Conservation (phyloP, 2,329 filamentous ascomycete species). For the Aciculosporium take region DNA sequence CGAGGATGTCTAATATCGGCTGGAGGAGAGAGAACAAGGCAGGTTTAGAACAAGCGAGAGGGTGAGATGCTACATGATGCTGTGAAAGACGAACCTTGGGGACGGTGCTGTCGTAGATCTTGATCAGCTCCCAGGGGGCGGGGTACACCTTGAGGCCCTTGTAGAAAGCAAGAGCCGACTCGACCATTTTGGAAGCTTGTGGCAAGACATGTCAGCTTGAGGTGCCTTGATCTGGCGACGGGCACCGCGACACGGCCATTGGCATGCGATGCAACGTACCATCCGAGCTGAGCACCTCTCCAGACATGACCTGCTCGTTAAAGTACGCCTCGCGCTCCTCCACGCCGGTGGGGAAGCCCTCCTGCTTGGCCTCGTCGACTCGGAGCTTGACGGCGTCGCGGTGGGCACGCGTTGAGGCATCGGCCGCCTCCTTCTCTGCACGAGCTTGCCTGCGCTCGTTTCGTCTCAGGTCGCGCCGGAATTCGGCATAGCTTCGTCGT, state of each 20-base stretch:
- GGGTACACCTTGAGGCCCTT: conserved; percentile 98
- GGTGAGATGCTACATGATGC: too few species aligned
- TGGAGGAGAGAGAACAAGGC: conserved; percentile 19
- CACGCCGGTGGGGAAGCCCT: conserved; percentile 79
- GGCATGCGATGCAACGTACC: conserved; percentile 41
- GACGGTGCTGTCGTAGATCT: conserved; percentile 97
- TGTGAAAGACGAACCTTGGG: conserved; percentile 52
- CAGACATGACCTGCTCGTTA: conserved; percentile 84
- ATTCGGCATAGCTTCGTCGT: conserved; percentile 48
- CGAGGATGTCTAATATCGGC: conserved; percentile 88
- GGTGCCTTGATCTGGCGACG: too few species aligned
- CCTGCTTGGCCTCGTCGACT: conserved; percentile 71
- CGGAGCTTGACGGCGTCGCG: conserved; percentile 59
- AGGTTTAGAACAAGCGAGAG: background rate
- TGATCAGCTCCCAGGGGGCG: conserved; percentile 79
- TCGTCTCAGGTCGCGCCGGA: conserved; percentile 54
- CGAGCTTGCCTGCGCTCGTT: conserved; percentile 61
- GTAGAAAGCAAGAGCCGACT: conserved; percentile 92
- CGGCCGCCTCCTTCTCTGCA: conserved; percentile 57
- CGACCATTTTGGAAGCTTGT: conserved; percentile 52
- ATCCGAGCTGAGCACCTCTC: conserved; percentile 70
- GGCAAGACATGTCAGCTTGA: background rate
- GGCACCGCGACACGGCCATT: too few species aligned
- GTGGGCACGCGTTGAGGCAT: conserved; percentile 50
- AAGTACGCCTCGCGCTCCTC: conserved; percentile 95